These are phyloP conservation scores for Ashbya aceris DNA, from an alignment of 1,139 yeast species.

Conservation along the genomic window DNA sequence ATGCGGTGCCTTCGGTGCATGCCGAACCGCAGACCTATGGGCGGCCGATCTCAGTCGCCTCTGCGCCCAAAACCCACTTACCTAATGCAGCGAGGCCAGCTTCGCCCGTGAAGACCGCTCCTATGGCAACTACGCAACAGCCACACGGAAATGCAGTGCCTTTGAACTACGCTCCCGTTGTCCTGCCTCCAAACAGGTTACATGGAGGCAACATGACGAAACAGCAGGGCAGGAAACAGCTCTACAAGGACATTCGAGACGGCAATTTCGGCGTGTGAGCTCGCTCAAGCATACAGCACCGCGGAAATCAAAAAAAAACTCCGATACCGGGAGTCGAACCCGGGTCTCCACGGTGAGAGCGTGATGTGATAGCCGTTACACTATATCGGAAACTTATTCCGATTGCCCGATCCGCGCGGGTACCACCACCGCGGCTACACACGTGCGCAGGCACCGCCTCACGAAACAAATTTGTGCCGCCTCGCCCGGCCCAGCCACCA, in stretches of 20 bases:
- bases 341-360: slow-evolving; percentile 28
- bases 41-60: too few species aligned
- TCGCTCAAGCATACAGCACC: too few species aligned
- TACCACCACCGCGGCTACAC: not conserved
- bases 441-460: not conserved
- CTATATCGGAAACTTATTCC: slow-evolving; percentile 14
- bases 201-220: slow-evolving; percentile 24
- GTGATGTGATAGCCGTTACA: slow-evolving; percentile 21
- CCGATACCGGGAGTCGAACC: slow-evolving; percentile 28
- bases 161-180: slow-evolving; percentile 3
- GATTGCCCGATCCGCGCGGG: not conserved
- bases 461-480: too few species aligned
- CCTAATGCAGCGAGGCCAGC: too few species aligned
- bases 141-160: not conserved
- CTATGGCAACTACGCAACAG: not conserved
- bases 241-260: slow-evolving; percentile 26
- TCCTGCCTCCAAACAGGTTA: slow-evolving; percentile 16
- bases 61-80: too few species aligned
- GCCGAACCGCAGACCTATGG: too few species aligned
- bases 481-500: too few species aligned
- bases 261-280: slow-evolving; percentile 29
- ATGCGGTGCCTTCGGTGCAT: too few species aligned
- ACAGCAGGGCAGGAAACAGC: slow-evolving; percentile 24
- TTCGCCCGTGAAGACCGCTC: too few species aligned
- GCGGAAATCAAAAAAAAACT: slow-evolving; percentile 6